Percentiles rank a stretch among this genome's conserved stretches.
phyloP scores from a whole-genome alignment of 192 early-diverging fungal species.

The Cladochytrium replicatum region DNA sequence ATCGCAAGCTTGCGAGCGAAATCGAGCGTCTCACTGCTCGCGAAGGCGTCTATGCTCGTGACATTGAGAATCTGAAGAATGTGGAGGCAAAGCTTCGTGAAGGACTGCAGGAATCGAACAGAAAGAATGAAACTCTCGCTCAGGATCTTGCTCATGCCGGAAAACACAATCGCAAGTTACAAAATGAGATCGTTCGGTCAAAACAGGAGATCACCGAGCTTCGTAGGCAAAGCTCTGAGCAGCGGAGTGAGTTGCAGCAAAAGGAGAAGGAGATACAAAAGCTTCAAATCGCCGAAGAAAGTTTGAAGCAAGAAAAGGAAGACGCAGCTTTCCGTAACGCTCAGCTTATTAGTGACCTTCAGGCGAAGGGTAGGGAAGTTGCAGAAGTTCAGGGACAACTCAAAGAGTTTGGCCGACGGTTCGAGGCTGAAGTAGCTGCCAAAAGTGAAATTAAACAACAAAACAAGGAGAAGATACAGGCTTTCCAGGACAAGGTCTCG shows the following conservation, averaged over 20 bases:
- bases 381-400: conserved; percentile 17
- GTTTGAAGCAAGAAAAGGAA: conserved; percentile 16
- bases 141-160: conserved; percentile 18
- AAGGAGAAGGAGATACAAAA: conserved; percentile 13
- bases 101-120: too few relatives aligned
- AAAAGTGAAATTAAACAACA: conserved; percentile 24
- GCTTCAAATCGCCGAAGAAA: conserved; percentile 8
- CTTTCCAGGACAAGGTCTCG: conserved; percentile 30
- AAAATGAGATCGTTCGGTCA: conserved; percentile 11
- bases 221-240: conserved; percentile 7
- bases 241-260: conserved; percentile 5
- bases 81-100: conserved; percentile 23
- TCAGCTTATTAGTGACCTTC: conserved; percentile 9
- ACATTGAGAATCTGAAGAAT: conserved; percentile 25
- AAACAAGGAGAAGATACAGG: conserved; percentile 30
- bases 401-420: conserved; percentile 17
- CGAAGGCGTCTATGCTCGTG: conserved; percentile 12
- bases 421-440: conserved; percentile 19
- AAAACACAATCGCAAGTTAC: conserved; percentile 6
- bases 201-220: conserved; percentile 20
- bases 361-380: conserved; percentile 11
- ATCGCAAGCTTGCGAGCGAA: conserved; percentile 21
- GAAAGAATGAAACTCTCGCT: background rate
- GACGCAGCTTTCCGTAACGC: conserved; percentile 3
- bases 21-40: conserved; percentile 17